Evolutionary conservation across 2,329 filamentous ascomycete species (phyloP).

Genomic region (Neopestalotiopsis sp.): DNA sequence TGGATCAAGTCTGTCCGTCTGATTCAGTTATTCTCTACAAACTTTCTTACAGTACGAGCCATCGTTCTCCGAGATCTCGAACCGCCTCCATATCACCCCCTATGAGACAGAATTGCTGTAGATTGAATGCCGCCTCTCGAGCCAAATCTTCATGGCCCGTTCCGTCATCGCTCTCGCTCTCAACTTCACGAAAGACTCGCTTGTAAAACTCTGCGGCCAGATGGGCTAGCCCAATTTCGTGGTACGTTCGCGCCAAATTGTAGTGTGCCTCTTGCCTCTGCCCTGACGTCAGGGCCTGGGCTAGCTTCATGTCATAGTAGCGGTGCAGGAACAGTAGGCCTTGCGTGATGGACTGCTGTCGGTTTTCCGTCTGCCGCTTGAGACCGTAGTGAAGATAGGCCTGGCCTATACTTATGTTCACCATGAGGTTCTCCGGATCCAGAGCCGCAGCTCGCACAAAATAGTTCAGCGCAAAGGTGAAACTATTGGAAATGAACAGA

Average conservation of each 20-base stretch:
- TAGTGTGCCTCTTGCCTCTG: constrained; percentile 79
- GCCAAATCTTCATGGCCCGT: constrained; percentile 47
- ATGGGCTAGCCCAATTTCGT: constrained; percentile 74
- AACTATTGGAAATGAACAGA: constrained; percentile 81
- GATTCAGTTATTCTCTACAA: not conserved
- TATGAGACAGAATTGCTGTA: constrained; percentile 15
- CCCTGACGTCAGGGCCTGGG: constrained; percentile 36
- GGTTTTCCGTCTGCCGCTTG: constrained; percentile 88
- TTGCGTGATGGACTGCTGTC: constrained; percentile 86
- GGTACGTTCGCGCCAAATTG: constrained; percentile 79
- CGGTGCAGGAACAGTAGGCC: constrained; percentile 80
- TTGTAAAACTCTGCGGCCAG: constrained; percentile 76
- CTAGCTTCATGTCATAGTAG: constrained; percentile 69
- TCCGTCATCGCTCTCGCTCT: constrained; percentile 19
- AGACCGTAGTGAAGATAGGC: constrained; percentile 88
- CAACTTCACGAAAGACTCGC: constrained; percentile 48
- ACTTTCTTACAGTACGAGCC: constrained; percentile 12
- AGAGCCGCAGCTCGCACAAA: constrained; percentile 80
- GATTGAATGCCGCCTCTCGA: constrained; percentile 75
- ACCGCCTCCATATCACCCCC: constrained; percentile 17
- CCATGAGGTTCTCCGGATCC: constrained; percentile 76
- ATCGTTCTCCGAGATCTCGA: constrained; percentile 7
- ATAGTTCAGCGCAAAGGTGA: constrained; percentile 85
- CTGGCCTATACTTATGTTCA: constrained; percentile 82
- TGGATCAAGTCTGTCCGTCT: no score